Evolutionary conservation across 139 green algal species (phyloP).

Genomic region (Coelastrella sp.): DNA sequence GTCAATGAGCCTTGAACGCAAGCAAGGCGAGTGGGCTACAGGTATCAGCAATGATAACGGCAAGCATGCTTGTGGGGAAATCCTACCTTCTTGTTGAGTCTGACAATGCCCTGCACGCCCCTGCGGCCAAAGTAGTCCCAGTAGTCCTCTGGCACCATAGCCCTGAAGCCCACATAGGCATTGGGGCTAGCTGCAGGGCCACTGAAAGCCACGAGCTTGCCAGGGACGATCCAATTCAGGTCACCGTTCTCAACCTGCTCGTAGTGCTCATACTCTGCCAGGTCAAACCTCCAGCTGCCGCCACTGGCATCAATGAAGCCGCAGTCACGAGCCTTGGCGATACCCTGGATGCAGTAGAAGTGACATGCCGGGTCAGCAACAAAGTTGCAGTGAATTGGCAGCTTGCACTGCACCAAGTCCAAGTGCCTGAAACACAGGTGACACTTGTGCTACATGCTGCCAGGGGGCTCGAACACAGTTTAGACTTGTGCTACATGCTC

Average conservation of each 20-base stretch:
- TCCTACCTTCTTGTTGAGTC: conserved; percentile 89
- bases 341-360: conserved; percentile 52
- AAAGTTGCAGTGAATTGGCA: no score
- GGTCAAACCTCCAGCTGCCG: conserved; percentile 50
- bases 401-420: no score
- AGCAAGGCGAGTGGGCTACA: neutral
- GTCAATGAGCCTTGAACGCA: no score
- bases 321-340: conserved; percentile 80
- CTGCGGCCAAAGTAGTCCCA: conserved; percentile 79
- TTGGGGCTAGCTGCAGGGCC: conserved; percentile 75
- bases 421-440: no score
- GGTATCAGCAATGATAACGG: neutral
- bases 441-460: no score
- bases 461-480: no score
- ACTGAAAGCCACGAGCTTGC: conserved; percentile 92
- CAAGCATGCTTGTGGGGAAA: neutral
- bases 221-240: conserved; percentile 89
- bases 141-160: conserved; percentile 92
- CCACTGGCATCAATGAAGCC: conserved; percentile 87
- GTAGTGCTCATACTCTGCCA: conserved; percentile 94
- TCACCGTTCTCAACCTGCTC: conserved; percentile 85
- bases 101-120: conserved; percentile 82
- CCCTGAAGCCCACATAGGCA: conserved; percentile 84
- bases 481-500: no score
- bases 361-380: neutral